A percentile compares a stretch with the other conserved stretches of the same genome.
Evolutionary conservation across 306 rosid genomes (phyloP).

Genomic region (Cicer pinnatifidum): DNA sequence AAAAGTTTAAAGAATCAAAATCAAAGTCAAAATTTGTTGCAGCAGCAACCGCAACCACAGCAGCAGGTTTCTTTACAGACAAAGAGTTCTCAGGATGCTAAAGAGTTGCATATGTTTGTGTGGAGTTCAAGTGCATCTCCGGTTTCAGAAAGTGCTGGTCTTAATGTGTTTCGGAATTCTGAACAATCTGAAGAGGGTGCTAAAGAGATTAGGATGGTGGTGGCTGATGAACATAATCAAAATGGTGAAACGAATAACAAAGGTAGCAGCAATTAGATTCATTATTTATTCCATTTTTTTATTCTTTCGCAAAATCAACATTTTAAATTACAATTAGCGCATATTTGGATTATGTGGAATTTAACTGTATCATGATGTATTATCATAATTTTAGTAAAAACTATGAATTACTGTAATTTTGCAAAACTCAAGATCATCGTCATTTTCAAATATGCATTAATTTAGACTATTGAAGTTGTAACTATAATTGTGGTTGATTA

Average conservation of each 20-base stretch:
- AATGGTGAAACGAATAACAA: slow-evolving; percentile 64
- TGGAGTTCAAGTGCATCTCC: slow-evolving; percentile 90
- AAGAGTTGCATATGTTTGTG: slow-evolving; percentile 88
- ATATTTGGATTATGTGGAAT: too few relatives aligned
- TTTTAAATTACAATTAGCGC: not conserved
- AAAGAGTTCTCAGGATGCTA: slow-evolving; percentile 58
- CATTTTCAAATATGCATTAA: too few relatives aligned
- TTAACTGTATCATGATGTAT: too few relatives aligned
- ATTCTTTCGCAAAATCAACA: not conserved
- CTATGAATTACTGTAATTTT: too few relatives aligned
- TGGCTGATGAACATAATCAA: slow-evolving; percentile 69
- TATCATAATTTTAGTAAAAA: too few relatives aligned
- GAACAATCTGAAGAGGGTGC: slow-evolving; percentile 86
- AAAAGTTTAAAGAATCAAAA: slow-evolving; percentile 1
- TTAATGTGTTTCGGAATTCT: slow-evolving; percentile 61
- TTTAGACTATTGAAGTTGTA: not conserved
- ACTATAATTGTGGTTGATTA: not conserved
- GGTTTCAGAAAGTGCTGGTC: slow-evolving; percentile 70
- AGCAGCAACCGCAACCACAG: slow-evolving; percentile 15
- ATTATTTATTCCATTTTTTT: too few relatives aligned
- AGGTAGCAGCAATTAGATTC: slow-evolving; percentile 38
- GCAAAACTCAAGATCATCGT: too few relatives aligned
- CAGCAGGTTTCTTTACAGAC: not conserved
- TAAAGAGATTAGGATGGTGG: slow-evolving; percentile 89
- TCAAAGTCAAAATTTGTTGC: slow-evolving; percentile 22